Base-by-base conservation (phyloP, 2,329 filamentous ascomycete species). In the Aspergillus latus region DNA sequence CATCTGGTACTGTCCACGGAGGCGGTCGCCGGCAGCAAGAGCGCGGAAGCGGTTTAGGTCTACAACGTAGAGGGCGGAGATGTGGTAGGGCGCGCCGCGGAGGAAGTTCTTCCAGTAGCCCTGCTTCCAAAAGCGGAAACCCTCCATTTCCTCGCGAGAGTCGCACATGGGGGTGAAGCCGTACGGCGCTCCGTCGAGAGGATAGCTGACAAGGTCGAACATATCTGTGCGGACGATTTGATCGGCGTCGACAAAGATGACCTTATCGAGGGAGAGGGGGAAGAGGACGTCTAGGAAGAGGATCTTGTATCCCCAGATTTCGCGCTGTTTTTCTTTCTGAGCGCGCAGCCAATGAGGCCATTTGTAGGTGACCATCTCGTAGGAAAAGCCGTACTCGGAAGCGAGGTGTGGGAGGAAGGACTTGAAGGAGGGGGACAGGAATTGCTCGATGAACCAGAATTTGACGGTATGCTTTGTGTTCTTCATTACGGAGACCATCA, bases 241-340 rank as follows among this genome's bases (percentile, higher is more conserved):
- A 78, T 99, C 94, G 2, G 94, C 91, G 65, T 99, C 94, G 59
- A 99, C 95, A 75, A 99, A 99, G 72, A 99, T 97, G 69, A 99
- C 94, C 76, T 99, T 99, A 78, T 97, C 92, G 30, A 99, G 85
- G 26, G 92, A 93, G 0, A 99, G 84, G 0, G 95, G 94, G 79
- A 99, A 99, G 16, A 99, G 84, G 1, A 99, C 94, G 71, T 99
- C 94, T 6, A 99, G 82, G 80, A 99, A 99, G 11, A 99, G 83
- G 64, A 99, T 99, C 79, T 99, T 99, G 84, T 99, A 99, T 51
- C 94, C 94, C 94, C 94, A 99, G 68, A 99, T 99, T 74, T 97
- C 92, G 64, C 94, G 89, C 76, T 99, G 95, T 73, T 99, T 99
- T 74, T 99, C 95, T 57, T 88, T 92, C 69, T 99, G 94, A 26